A percentile compares a stretch with the other conserved stretches of the same genome.
phyloP scores from a whole-genome alignment of 1,139 yeast species.

The Pichiaceae sp. region DNA sequence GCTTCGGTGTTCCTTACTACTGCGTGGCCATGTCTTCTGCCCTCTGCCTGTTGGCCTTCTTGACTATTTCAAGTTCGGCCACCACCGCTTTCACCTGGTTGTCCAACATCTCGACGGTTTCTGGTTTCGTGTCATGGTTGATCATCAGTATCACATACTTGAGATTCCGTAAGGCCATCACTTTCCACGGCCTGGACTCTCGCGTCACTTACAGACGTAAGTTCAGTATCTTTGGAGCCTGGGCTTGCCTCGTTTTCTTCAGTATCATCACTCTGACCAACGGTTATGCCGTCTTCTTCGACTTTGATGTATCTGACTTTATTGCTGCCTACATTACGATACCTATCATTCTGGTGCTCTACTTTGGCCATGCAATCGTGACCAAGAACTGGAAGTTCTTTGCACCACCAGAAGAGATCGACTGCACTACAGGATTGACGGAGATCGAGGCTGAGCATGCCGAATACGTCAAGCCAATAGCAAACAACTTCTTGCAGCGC shows the following conservation, averaged over 20 bases:
- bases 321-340: conserved; percentile 56
- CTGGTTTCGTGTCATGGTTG: conserved; percentile 30
- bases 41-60: conserved; percentile 29
- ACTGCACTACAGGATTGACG: conserved; percentile 37
- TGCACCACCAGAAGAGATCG: conserved; percentile 35
- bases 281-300: conserved; percentile 50
- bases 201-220: conserved; percentile 38
- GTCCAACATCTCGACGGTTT: conserved; percentile 27
- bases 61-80: conserved; percentile 22
- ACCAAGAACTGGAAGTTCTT: conserved; percentile 25
- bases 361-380: conserved; percentile 29
- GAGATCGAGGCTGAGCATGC: conserved; percentile 31
- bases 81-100: conserved; percentile 28
- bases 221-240: conserved; percentile 39
- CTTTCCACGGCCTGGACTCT: conserved; percentile 30
- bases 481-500: conserved; percentile 28
- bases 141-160: conserved; percentile 33
- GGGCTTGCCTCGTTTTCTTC: conserved; percentile 33
- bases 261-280: conserved; percentile 42
- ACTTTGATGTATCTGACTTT: conserved; percentile 38
- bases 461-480: conserved; percentile 26
- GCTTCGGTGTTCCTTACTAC: conserved; percentile 49
- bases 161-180: conserved; percentile 40
- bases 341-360: conserved; percentile 43
- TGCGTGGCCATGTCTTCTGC: conserved; percentile 34